Evolutionary conservation across 768 basidiomycete species (phyloP), one percentile per base, ranked within the genome.

Genomic region (Amanita rubescens): DNA sequence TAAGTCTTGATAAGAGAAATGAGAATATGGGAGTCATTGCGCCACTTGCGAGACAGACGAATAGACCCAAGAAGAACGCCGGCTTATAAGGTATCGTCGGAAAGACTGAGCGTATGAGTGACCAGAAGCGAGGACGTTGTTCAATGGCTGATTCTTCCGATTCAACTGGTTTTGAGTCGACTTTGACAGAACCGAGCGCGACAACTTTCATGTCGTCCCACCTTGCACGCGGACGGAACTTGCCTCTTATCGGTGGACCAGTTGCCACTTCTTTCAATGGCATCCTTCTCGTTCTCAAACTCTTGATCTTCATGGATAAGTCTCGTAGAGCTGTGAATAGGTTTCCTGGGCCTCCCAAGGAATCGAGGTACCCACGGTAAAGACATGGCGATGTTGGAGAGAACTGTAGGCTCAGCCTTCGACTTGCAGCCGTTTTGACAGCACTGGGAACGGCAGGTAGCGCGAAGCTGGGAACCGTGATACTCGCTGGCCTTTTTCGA

Each of bases 21-120:
- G 95, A 94, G 76, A 97, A 99, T 42, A 97, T 55, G 2, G 96
- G 95, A 0, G 93, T 96, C 74, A 88, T 82, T 3, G 88, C 78
- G 19, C 96, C 95, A 59, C 82, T 87, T 50, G 79, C 67, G 38
- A 92, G 57, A 54, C 85, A 85, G n/a, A 79, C 62, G 53, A 82
- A 2, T 22, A 95, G 72, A 15, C 94, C 94, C 49, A 89, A 25
- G 63, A 82, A 60, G 55, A 96, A 67, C 39, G 90, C 57, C 3
- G 75, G 73, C 62, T 94, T 96, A 63, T 78, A 65, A 0, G 94
- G 93, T 24, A 96, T 70, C 0, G 80, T 81, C 2, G 85, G 87
- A 64, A 81, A 85, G 55, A 85, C 74, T 6, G 67, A 69, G 54
- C 77, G 76, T 14, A 86, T 58, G 20, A 84, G 75, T 0, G 61